Percentiles rank a stretch among this genome's conserved stretches.
Evolutionary conservation across 306 rosid genomes (phyloP).

Genomic region (Lathyrus oleraceus): DNA sequence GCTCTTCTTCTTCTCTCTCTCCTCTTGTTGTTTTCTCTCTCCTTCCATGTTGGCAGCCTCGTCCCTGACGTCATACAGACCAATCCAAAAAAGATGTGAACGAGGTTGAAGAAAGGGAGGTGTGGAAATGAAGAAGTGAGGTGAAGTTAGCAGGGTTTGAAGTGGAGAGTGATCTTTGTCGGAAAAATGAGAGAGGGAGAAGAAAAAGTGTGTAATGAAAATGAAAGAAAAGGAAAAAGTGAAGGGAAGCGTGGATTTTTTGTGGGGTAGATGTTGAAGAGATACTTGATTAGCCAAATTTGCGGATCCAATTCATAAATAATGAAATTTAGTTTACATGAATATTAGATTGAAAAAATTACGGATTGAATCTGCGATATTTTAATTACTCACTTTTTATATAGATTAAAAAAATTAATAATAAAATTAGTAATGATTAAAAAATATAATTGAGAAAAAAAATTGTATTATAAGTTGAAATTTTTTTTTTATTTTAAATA

Average conservation of each 20-base stretch:
- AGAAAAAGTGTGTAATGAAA: not conserved
- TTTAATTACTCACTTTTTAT: no score
- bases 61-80: constrained; percentile 66
- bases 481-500: no score
- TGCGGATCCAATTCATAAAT: constrained; percentile 39
- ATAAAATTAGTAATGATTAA: no score
- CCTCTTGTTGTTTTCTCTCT: constrained; percentile 94
- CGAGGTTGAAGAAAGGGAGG: not conserved
- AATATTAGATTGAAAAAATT: no score
- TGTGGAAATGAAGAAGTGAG: not conserved
- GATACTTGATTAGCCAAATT: constrained; percentile 41
- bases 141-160: not conserved
- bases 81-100: constrained; percentile 23
- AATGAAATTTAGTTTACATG: no score
- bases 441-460: no score
- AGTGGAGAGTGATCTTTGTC: constrained; percentile 9
- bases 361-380: no score
- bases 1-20: constrained; percentile 94
- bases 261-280: constrained; percentile 3
- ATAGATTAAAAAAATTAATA: no score
- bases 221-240: not conserved
- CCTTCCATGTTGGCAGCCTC: constrained; percentile 91
- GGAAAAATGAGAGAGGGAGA: constrained; percentile 21
- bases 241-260: constrained; percentile 26
- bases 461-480: no score